A percentile compares a stretch with the other conserved stretches of the same genome.
Evolutionary conservation across 2,329 filamentous ascomycete genomes (phyloP).

Genomic region (Fusarium caatingaense): DNA sequence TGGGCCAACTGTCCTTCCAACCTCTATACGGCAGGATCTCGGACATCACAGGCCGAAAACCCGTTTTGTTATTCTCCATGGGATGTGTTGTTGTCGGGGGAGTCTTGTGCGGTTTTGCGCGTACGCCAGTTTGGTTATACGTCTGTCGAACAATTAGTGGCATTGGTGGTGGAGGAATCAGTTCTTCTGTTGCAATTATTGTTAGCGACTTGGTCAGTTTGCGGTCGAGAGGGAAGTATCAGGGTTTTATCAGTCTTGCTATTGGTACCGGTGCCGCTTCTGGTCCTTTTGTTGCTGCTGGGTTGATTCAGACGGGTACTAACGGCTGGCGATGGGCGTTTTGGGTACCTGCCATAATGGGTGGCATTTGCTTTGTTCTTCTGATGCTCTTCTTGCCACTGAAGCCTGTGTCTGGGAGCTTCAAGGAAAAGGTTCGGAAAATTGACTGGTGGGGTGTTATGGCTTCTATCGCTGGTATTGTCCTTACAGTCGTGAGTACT

Average conservation of each 20-base stretch:
- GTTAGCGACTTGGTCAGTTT: slow-evolving; percentile 23
- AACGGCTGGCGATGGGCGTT: background rate
- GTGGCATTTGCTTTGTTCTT: background rate
- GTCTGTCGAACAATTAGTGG: background rate
- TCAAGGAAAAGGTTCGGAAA: background rate
- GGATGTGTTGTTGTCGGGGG: slow-evolving; percentile 47
- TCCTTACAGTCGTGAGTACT: background rate
- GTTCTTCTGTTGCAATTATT: background rate
- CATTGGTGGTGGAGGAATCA: background rate
- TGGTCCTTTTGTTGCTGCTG: background rate
- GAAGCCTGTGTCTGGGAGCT: background rate
- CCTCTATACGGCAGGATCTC: slow-evolving; percentile 52
- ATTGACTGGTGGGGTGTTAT: background rate
- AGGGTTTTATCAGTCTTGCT: background rate
- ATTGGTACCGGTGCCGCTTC: background rate
- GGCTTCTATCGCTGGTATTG: background rate
- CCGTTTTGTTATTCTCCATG: slow-evolving; percentile 47
- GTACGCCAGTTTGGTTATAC: background rate
- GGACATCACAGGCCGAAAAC: slow-evolving; percentile 53
- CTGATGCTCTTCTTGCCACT: background rate
- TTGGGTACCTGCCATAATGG: background rate
- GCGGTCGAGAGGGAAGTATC: slow-evolving; percentile 51
- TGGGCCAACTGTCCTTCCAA: slow-evolving; percentile 53
- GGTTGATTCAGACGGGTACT: background rate
- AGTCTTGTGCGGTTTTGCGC: slow-evolving; percentile 49